phyloP scores from a whole-genome alignment of 768 basidiomycete genomes.

The Pholiota microspora region DNA sequence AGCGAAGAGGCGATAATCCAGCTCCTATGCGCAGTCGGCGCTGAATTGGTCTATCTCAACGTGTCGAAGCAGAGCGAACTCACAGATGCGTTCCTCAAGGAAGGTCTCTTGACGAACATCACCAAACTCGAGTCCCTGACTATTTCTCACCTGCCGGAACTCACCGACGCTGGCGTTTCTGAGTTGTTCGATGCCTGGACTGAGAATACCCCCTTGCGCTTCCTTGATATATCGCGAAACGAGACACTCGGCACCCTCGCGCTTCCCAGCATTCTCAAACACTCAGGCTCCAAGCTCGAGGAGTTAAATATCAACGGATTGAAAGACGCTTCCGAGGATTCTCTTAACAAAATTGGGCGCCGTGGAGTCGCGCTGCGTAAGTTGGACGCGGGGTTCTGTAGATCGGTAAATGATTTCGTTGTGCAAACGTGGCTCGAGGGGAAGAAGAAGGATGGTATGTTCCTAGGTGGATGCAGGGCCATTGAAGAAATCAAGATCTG shows the following conservation, averaged over 20 bases:
- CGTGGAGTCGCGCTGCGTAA: slow-evolving; percentile 40
- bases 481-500: slow-evolving; percentile 49
- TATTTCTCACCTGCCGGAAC: slow-evolving; percentile 52
- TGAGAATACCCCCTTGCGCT: slow-evolving; percentile 38
- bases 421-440: slow-evolving; percentile 65
- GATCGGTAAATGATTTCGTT: slow-evolving; percentile 79
- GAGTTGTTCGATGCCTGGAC: slow-evolving; percentile 64
- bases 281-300: slow-evolving; percentile 60
- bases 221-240: slow-evolving; percentile 66
- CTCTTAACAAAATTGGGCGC: slow-evolving; percentile 33
- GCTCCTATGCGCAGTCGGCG: slow-evolving; percentile 55
- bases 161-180: slow-evolving; percentile 72
- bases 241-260: slow-evolving; percentile 48
- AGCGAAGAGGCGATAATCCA: slow-evolving; percentile 53
- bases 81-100: slow-evolving; percentile 54
- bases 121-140: slow-evolving; percentile 48
- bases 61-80: slow-evolving; percentile 70
- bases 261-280: slow-evolving; percentile 59
- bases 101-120: slow-evolving; percentile 55
- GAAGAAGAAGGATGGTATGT: slow-evolving; percentile 18
- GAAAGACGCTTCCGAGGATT: slow-evolving; percentile 56
- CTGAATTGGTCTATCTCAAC: slow-evolving; percentile 56
- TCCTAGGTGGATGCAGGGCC: slow-evolving; percentile 32
- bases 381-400: slow-evolving; percentile 85
- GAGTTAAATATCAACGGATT: slow-evolving; percentile 76